Base-by-base conservation (phyloP, 257 asterid genomes). In the Nicotiana obtusifolia region DNA sequence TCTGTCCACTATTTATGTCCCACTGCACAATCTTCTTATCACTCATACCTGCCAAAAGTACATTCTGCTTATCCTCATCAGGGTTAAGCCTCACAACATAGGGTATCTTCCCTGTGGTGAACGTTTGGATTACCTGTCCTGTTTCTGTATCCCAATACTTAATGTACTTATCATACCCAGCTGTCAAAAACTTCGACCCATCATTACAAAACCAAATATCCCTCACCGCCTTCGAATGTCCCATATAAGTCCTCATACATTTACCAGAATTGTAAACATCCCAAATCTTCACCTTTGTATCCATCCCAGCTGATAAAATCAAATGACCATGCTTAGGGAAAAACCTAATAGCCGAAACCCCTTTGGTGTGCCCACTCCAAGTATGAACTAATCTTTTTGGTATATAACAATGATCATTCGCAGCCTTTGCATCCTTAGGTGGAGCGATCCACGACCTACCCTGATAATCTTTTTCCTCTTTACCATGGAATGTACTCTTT, bases 111-210 rank as follows among this genome's bases (percentile, higher is more conserved):
- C 98, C 98, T 0, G 98, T 91, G 4, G 98, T 91, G 80, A 94
- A 96, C 0, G 99, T 92, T 0, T 98, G 94, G 84, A 96, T 94
- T 82, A 93, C 99, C 81, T 96, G 97, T 84, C 98, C 99, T 0
- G 99, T 96, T 86, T 96, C 99, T 0, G 99, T 94, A 87, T 96
- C 99, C 99, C 99, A 96, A 83, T 96, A 96, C 93, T 96, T 96
- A 19, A 96, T 94, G 76, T 94, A 91, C 92, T 94, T 96, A 85
- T 96, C 99, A 87, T 93, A 96, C 19, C 97, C 93, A 19, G 98
- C 98, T 69, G 98, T 91, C 90, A 96, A 90, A 64, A 96, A 96
- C 91, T 94, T 96, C 1, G 91, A 76, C 79, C 99, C 99, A 41
- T 94, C 99, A 41, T 94, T 96, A 83, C 91, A 90, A 82, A 96